phyloP scores from a whole-genome alignment of 2,329 filamentous ascomycete species.

The Verticillium zaregamsianum region DNA sequence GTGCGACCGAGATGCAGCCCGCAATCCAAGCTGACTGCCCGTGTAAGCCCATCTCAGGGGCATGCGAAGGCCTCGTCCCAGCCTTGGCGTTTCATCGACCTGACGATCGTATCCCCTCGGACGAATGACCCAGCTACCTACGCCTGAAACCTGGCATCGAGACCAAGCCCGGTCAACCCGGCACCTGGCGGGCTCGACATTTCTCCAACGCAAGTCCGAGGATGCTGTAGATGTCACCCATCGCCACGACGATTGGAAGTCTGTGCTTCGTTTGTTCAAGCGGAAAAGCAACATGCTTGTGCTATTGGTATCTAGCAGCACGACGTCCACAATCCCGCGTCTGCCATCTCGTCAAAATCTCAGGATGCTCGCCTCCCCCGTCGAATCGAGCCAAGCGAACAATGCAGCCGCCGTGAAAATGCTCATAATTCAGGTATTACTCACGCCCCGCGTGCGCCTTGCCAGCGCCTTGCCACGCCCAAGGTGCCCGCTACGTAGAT shows the following conservation, averaged over 20 bases:
- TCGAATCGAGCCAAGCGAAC: background rate
- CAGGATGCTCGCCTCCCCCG: background rate
- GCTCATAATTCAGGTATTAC: background rate
- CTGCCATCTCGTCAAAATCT: background rate
- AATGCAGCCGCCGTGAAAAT: background rate
- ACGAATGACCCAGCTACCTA: background rate
- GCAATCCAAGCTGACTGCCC: no score
- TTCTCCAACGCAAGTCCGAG: no score
- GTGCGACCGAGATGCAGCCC: no score
- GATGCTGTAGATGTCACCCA: no score
- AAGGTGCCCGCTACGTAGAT: constrained; percentile 29
- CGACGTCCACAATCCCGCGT: background rate
- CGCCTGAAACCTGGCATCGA: background rate
- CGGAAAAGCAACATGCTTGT: background rate
- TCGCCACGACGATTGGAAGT: background rate
- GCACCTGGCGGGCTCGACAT: no score
- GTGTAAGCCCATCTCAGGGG: no score
- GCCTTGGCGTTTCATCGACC: background rate
- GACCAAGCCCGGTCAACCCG: background rate
- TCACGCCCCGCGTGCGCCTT: no score
- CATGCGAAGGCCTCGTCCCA: background rate
- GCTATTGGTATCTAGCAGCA: background rate
- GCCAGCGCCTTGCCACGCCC: no score
- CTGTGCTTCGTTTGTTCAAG: background rate
- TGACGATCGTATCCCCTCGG: background rate